Evolutionary conservation across 345 rosid species (phyloP), one percentile per base, ranked within the genome.

Genomic region (Kernera saxatilis): DNA sequence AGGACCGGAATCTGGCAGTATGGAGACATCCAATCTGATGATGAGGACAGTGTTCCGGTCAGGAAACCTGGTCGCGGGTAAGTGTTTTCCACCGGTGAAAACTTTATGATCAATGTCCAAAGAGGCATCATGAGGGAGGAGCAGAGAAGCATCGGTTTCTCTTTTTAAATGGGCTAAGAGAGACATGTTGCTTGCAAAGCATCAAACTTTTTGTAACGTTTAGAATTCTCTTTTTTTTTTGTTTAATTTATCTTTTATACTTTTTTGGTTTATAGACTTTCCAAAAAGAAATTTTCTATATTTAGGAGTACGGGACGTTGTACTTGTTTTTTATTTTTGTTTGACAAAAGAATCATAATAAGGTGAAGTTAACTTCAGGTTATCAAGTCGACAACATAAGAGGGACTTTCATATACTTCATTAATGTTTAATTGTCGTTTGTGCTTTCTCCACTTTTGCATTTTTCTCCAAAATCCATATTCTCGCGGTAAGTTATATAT

Each of bases 21-120:
- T 5, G 99, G 99, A 39, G 99, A 95, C 75, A 73, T 95, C 11
- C 77, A 87, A 69, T 95, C 99, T 0, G 99, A 95, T 32, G 99
- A 95, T 19, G 99, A 95, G 81, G 99, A 92, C 41, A 52, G 49
- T 10, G 87, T 58, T 67, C 89, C 88, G 5, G 86, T 84, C 15
- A 83, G 52, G 40, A 85, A 82, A 70, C 88, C 88, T 19, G 91
- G 89, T 21, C 93, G 98, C 17, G 82, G 94, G 13, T 88, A 79
- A 84, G 48, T 45, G 45, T 52, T 55, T 11, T 35, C 23, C 37
- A 29, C 60, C 11, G 22, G 65, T 32, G 64, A 33, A 50, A 71
- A 18, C 48, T 27, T 6, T 5, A 51, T 51, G 64, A 54, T 41
- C 23, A 15, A 15, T 29, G 25, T 21, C 67, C 72, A 50, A 77